A percentile compares a stretch with the other conserved stretches of the same genome.
phyloP scores from a whole-genome alignment of 2,329 filamentous ascomycete genomes.

The Phialophora macrospora region DNA sequence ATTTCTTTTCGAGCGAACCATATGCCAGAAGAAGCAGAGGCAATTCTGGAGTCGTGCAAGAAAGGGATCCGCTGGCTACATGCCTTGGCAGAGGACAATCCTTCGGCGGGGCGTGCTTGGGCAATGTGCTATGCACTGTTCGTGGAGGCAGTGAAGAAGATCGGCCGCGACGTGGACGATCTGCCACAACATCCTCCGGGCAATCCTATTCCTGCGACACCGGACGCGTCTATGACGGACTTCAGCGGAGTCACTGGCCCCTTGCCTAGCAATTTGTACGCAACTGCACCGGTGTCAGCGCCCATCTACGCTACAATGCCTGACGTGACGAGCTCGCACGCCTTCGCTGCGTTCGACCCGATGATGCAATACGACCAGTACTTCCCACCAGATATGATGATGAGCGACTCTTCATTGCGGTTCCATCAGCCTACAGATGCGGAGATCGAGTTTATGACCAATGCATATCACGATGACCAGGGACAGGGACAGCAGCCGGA shows the following conservation, averaged over 20 bases:
- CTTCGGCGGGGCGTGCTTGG: slow-evolving; percentile 51
- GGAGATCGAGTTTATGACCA: slow-evolving; percentile 39
- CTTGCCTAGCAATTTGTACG: slow-evolving; percentile 12
- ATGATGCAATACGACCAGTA: slow-evolving; percentile 40
- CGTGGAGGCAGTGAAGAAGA: slow-evolving; percentile 43
- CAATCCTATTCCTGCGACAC: slow-evolving; percentile 15
- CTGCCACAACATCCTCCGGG: slow-evolving; percentile 39
- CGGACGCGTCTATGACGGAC: slow-evolving; percentile 24
- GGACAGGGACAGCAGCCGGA: slow-evolving; percentile 21
- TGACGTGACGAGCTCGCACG: slow-evolving; percentile 23
- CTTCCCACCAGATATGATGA: slow-evolving; percentile 27
- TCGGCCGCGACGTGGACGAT: slow-evolving; percentile 43
- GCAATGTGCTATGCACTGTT: slow-evolving; percentile 48
- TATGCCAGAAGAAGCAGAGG: slow-evolving; percentile 48
- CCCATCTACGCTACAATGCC: slow-evolving; percentile 27
- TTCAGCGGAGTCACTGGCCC: slow-evolving; percentile 11
- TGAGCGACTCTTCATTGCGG: slow-evolving; percentile 21
- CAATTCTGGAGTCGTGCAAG: slow-evolving; percentile 47
- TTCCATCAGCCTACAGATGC: slow-evolving; percentile 30
- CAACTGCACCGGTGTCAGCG: slow-evolving; percentile 12
- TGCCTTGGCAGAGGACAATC: slow-evolving; percentile 46
- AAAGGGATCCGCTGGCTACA: slow-evolving; percentile 52
- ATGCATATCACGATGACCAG: slow-evolving; percentile 34
- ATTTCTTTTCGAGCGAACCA: slow-evolving; percentile 53
- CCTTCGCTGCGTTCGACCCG: slow-evolving; percentile 33